Evolutionary conservation across 1,284 basidiomycete genomes (phyloP).

Genomic region (Fomitopsis pinicola): DNA sequence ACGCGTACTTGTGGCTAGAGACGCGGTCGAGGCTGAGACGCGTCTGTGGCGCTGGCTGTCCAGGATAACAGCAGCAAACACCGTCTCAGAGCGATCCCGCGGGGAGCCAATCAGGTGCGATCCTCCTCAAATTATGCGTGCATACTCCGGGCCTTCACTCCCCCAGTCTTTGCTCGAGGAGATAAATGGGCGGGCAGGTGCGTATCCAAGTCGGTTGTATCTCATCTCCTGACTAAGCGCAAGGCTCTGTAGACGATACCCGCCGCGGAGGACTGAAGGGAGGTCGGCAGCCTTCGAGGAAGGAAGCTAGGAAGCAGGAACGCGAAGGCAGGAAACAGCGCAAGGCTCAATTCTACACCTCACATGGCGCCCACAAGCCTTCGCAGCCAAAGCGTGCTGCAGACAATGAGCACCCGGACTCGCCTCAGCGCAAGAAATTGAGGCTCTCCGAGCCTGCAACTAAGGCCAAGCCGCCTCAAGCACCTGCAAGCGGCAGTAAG

Average conservation of each 20-base stretch:
- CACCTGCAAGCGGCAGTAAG: slow-evolving; percentile 27
- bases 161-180: slow-evolving; percentile 29
- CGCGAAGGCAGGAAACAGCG: slow-evolving; percentile 54
- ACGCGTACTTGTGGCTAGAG: background rate
- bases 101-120: slow-evolving; percentile 7
- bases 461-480: background rate
- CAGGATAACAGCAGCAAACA: slow-evolving; percentile 11
- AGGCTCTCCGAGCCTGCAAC: slow-evolving; percentile 18
- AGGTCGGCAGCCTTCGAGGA: slow-evolving; percentile 39
- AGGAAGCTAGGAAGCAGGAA: slow-evolving; percentile 61
- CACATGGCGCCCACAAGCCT: slow-evolving; percentile 9
- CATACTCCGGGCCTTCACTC: slow-evolving; percentile 22
- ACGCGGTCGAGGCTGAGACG: slow-evolving; percentile 1
- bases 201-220: background rate
- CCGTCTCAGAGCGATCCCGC: background rate
- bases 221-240: background rate
- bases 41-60: slow-evolving; percentile 2
- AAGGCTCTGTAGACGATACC: slow-evolving; percentile 4
- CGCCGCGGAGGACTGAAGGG: slow-evolving; percentile 17
- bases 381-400: slow-evolving; percentile 23
- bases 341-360: slow-evolving; percentile 52
- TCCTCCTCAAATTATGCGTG: slow-evolving; percentile 18
- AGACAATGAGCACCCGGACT: slow-evolving; percentile 37
- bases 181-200: slow-evolving; percentile 17
- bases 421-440: slow-evolving; percentile 42